phyloP scores from a whole-genome alignment of 768 basidiomycete genomes.

The Pulveroboletus sp. region DNA sequence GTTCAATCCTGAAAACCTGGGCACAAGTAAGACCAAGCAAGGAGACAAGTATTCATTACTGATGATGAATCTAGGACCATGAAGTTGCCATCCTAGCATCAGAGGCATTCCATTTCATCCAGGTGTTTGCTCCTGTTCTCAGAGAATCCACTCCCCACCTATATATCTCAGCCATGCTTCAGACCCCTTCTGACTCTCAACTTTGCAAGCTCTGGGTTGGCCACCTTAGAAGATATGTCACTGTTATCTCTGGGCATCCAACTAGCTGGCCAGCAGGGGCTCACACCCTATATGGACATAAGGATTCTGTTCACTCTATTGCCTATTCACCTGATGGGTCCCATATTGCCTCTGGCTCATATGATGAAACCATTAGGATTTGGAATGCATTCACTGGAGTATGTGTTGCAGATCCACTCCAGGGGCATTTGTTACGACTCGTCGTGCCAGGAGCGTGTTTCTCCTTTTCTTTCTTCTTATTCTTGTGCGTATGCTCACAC shows the following conservation, averaged over 20 bases:
- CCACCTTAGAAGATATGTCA: background rate
- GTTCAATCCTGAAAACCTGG: background rate
- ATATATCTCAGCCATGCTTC: too few species aligned
- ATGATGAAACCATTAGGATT: background rate
- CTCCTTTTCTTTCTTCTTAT: background rate
- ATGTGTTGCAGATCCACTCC: background rate
- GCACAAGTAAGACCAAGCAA: background rate
- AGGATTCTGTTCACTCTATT: background rate
- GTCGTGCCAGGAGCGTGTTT: too few species aligned
- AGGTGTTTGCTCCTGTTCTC: background rate
- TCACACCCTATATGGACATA: background rate
- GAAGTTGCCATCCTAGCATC: background rate
- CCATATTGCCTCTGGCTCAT: background rate
- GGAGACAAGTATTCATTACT: too few species aligned
- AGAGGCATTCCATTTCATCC: background rate
- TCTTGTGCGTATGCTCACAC: too few species aligned
- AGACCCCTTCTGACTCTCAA: background rate
- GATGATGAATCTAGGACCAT: too few species aligned
- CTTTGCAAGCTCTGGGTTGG: background rate
- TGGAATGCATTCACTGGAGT: background rate
- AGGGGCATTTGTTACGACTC: background rate
- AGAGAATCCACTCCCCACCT: background rate
- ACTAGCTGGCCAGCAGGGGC: slow-evolving; percentile 1
- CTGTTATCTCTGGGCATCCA: background rate
- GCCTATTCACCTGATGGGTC: background rate